Evolutionary conservation across 768 basidiomycete genomes (phyloP).

Genomic region (Boletus bicolor): DNA sequence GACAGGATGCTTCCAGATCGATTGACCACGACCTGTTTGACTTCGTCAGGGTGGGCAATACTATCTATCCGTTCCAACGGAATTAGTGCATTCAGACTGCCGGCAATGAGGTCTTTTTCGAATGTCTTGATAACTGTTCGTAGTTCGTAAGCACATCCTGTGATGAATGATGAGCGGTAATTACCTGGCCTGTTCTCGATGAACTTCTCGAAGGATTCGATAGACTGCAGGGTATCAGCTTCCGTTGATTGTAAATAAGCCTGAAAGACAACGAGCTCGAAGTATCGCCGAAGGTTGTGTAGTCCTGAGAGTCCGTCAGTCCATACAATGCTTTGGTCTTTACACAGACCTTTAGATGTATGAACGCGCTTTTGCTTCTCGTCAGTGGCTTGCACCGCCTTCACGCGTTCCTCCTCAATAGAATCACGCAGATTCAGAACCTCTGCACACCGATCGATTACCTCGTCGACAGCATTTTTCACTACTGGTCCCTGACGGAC

Average conservation of each 20-base stretch:
- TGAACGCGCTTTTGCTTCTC: constrained; percentile 62
- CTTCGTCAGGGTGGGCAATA: constrained; percentile 87
- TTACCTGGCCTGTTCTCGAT: constrained; percentile 82
- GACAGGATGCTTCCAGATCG: constrained; percentile 85
- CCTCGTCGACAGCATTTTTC: constrained; percentile 82
- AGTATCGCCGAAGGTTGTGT: constrained; percentile 80
- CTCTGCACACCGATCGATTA: constrained; percentile 80
- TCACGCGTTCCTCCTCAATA: constrained; percentile 78
- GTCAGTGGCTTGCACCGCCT: constrained; percentile 75
- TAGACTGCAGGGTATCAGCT: constrained; percentile 74
- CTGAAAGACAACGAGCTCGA: constrained; percentile 84
- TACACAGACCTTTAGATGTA: constrained; percentile 63
- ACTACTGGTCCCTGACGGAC: constrained; percentile 83
- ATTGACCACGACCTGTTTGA: constrained; percentile 78
- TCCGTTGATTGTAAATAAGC: constrained; percentile 80
- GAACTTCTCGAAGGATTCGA: constrained; percentile 77
- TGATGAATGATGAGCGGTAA: background rate
- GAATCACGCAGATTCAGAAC: constrained; percentile 84
- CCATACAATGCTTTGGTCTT: background rate
- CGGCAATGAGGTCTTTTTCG: constrained; percentile 79
- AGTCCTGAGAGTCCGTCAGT: constrained; percentile 46
- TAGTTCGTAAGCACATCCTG: background rate
- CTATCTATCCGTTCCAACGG: constrained; percentile 78
- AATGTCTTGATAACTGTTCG: constrained; percentile 87
- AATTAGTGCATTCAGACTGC: constrained; percentile 75